A percentile compares a stretch with the other conserved stretches of the same genome.
Conservation (phyloP, 257 asterid species). For the Salvia miltiorrhiza region DNA sequence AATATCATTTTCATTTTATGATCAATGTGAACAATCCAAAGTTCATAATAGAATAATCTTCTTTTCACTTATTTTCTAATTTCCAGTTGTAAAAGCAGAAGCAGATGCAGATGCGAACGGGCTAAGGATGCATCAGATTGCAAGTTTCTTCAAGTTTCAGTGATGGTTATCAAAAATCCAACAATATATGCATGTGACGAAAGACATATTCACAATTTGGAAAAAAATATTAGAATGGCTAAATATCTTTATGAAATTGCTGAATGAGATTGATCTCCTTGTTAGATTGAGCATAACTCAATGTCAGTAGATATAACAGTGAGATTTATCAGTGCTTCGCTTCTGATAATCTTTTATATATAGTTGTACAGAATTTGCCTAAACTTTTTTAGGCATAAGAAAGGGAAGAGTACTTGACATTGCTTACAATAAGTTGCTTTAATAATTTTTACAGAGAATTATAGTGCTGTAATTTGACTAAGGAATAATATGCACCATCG, state of each 20-base stretch:
- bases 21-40: too few relatives aligned
- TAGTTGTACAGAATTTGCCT: neutral
- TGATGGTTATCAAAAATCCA: too few relatives aligned
- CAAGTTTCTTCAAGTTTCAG: too few relatives aligned
- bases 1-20: too few relatives aligned
- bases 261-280: neutral
- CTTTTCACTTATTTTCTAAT: too few relatives aligned
- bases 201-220: too few relatives aligned
- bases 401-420: neutral
- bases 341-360: neutral
- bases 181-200: too few relatives aligned
- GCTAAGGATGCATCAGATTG: too few relatives aligned
- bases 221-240: too few relatives aligned
- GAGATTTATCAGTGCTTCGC: neutral
- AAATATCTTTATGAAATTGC: neutral
- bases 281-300: neutral
- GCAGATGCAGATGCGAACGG: too few relatives aligned
- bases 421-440: neutral
- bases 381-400: neutral
- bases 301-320: neutral
- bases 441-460: conserved; percentile 11
- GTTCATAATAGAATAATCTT: too few relatives aligned
- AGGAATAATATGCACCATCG: conserved; percentile 36
- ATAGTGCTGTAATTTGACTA: conserved; percentile 36
- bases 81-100: too few relatives aligned